Evolutionary conservation across 305 asterid genomes (phyloP).

Genomic region (Solanum chacoense): DNA sequence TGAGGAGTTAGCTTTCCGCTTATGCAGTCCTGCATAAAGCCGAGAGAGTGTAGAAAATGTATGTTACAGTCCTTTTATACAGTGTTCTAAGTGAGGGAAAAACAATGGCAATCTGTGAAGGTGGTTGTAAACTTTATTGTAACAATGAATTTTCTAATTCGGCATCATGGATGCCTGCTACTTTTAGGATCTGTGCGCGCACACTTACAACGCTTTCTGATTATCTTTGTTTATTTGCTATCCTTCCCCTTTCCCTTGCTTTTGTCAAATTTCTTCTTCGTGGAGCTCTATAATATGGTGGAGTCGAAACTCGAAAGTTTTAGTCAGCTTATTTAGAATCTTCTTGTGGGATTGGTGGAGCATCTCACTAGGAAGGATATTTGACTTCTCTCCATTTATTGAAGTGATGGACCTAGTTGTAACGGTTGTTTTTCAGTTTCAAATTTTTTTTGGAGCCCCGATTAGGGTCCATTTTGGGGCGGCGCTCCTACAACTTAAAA

Average conservation of each 20-base stretch:
- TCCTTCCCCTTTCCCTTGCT: background rate
- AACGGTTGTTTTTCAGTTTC: background rate
- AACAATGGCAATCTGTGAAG: background rate
- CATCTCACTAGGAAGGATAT: background rate
- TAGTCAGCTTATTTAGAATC: background rate
- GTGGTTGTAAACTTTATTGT: background rate
- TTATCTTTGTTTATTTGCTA: background rate
- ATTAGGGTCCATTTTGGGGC: background rate
- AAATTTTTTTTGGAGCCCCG: background rate
- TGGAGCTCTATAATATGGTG: background rate
- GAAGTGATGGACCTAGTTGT: background rate
- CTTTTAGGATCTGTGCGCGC: background rate
- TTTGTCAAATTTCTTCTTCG: background rate
- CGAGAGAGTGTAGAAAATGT: conserved; percentile 3
- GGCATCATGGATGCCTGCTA: background rate
- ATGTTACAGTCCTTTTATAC: conserved; percentile 3
- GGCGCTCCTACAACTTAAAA: background rate
- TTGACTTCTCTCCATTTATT: background rate
- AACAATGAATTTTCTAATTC: background rate
- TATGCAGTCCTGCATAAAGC: conserved; percentile 4
- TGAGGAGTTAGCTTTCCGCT: conserved; percentile 2
- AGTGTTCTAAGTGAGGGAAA: background rate
- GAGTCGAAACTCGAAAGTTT: background rate
- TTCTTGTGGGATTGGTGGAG: background rate
- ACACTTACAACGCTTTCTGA: background rate